Evolutionary conservation across 345 rosid genomes (phyloP).

Genomic region (Conringia planisiliqua): DNA sequence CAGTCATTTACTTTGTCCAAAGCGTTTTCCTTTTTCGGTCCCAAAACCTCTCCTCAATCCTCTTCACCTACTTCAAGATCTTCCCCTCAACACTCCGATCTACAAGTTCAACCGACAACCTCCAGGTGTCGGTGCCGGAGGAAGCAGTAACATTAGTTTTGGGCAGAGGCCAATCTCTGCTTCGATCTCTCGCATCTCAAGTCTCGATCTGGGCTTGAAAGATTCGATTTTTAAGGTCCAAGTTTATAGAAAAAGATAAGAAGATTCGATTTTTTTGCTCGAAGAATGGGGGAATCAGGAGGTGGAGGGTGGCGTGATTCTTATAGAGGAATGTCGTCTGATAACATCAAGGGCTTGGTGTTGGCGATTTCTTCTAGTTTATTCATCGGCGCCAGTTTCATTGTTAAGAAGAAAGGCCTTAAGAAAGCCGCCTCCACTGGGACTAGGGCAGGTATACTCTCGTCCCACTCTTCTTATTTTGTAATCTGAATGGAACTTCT

Average conservation of each 20-base stretch:
- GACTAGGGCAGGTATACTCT: constrained; percentile 60
- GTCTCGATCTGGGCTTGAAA: constrained; percentile 5
- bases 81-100: neutral
- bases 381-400: constrained; percentile 88
- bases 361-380: constrained; percentile 78
- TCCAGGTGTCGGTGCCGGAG: neutral
- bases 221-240: constrained; percentile 7
- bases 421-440: constrained; percentile 72
- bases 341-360: constrained; percentile 78
- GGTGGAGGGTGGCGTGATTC: constrained; percentile 47
- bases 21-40: neutral
- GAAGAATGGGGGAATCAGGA: constrained; percentile 28
- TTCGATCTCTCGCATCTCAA: neutral
- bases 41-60: neutral
- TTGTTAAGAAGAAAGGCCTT: constrained; percentile 85
- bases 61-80: neutral
- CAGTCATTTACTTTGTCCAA: neutral
- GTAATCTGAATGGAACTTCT: too few species aligned
- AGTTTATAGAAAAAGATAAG: neutral
- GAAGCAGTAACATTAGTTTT: neutral
- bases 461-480: neutral
- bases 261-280: neutral
- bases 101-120: too few species aligned
- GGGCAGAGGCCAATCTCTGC: neutral
- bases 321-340: constrained; percentile 70